Evolutionary conservation across 2,329 filamentous ascomycete species (phyloP), one percentile per base, ranked within the genome.

Genomic region (Venturia carpophila): DNA sequence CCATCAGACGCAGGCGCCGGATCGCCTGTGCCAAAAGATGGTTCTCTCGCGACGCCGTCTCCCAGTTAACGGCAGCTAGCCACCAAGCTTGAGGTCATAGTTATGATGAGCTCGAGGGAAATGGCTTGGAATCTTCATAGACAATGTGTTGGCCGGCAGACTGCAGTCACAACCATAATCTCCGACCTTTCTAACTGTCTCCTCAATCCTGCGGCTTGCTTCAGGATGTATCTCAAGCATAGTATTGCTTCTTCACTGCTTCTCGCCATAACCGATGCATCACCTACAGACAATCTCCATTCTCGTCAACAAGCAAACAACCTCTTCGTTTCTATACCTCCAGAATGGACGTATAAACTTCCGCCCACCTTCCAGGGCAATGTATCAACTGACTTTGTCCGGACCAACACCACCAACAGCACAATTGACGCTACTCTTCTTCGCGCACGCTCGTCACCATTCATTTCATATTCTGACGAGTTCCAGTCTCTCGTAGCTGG

Each of bases 341-440:
- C 43, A 15, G 60, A 62, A 43, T 62, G 39, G 60, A 62, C 60
- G 27, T 62, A 62, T 19, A 42, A 43, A n/a, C 60, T 62, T 15
- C 60, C 39, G 2, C 27, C 60, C 5, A 37, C 30, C 30, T 58
- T 58, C 24, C 13, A 7, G 15, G 52, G 52, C 30, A 58, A 58
- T 21, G 7, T 37, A 5, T 58, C 52, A 6, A 37, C 17, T 0
- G 52, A 58, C 30, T 37, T 58, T 11, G 17, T 58, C 21, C 27
- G 19, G 15, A 58, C 52, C 27, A 58, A 58, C 21, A 58, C 30
- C 5, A 58, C 52, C 17, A 37, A 58, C 30, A 37, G 30, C 17
- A 58, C 17, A 37, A n/a, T 58, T 37, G 52, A 58, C 15, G 21
- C 13, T 21, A 58, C 52, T 7, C 27, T 58, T n/a, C 52, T 58